Percentiles rank a stretch among this genome's conserved stretches.
Conservation (phyloP, 345 rosid species). For the Camelina laxa region DNA sequence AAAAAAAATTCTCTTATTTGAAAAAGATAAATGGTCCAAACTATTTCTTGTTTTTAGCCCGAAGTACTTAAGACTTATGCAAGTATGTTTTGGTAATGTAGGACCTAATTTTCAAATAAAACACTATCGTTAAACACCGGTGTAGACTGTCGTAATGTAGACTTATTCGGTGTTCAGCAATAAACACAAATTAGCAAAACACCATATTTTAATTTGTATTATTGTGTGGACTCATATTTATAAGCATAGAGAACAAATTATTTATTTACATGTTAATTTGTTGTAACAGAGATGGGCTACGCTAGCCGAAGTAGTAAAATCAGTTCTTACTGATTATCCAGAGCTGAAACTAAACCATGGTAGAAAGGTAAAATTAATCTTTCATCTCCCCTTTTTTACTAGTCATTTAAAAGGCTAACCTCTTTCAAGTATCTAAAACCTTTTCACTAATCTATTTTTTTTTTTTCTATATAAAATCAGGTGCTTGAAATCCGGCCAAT, state of each 20-base stretch:
- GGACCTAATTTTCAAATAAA: not conserved
- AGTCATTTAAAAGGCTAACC: not conserved
- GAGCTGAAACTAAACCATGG: conserved; percentile 74
- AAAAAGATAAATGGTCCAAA: conserved; percentile 18
- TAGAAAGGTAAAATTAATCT: conserved; percentile 62
- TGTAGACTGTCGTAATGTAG: too few species aligned
- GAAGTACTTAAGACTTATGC: conserved; percentile 10
- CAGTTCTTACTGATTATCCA: conserved; percentile 70
- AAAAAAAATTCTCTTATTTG: not conserved
- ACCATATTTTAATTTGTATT: not conserved
- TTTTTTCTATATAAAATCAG: conserved; percentile 40
- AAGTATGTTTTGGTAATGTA: not conserved
- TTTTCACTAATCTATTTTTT: not conserved
- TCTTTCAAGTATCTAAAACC: not conserved
- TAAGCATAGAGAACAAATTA: not conserved
- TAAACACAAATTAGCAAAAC: conserved; percentile 5
- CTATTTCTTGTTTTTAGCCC: conserved; percentile 8
- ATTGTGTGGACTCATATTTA: too few species aligned
- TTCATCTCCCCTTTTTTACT: not conserved
- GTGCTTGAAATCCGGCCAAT: conserved; percentile 93
- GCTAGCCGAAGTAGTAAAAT: conserved; percentile 65
- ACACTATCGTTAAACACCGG: not conserved
- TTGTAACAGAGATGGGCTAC: conserved; percentile 66
- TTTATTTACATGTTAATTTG: not conserved
- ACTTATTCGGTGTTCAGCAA: not conserved